phyloP scores from a whole-genome alignment of 495 filamentous ascomycete species.

The Parachaetomium inaequale region DNA sequence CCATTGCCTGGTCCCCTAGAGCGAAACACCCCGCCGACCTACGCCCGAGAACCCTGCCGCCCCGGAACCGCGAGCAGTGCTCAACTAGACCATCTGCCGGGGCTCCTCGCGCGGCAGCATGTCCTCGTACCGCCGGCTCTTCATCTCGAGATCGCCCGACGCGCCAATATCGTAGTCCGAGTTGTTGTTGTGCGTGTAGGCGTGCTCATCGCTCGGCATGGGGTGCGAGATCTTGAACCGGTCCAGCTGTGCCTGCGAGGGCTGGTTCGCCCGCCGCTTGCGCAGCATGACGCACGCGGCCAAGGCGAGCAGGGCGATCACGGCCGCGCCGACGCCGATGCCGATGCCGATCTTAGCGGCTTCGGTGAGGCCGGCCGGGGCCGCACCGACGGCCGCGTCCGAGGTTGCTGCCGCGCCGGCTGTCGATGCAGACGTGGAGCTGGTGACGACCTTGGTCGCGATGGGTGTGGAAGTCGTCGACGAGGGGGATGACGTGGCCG shows the following conservation, averaged over 20 bases:
- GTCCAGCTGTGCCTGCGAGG: constrained; percentile 1
- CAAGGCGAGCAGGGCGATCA: constrained; percentile 29
- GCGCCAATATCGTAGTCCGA: constrained; percentile 29
- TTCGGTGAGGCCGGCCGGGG: constrained; percentile 26
- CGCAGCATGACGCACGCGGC: constrained; percentile 31
- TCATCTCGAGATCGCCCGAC: constrained; percentile 37
- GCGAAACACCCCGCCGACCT: neutral
- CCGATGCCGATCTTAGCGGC: constrained; percentile 45
- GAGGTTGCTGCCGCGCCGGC: constrained; percentile 14
- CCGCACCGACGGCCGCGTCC: constrained; percentile 19
- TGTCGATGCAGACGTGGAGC: constrained; percentile 7
- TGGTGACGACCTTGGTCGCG: constrained; percentile 13
- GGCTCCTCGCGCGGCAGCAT: constrained; percentile 43
- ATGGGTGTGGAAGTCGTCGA: neutral
- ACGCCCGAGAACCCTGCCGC: neutral
- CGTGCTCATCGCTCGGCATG: constrained; percentile 35
- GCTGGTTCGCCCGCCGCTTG: constrained; percentile 26
- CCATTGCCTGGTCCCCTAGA: no score
- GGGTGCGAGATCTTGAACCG: constrained; percentile 45
- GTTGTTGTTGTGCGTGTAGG: constrained; percentile 33
- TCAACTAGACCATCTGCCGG: constrained; percentile 42
- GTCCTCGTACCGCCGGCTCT: constrained; percentile 46
- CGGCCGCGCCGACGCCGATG: constrained; percentile 37
- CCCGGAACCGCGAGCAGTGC: neutral
- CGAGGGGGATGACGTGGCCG: neutral